Percentiles rank a stretch among this genome's conserved stretches.
These are phyloP conservation scores for Exsudoporus floridanus DNA, from an alignment of 1,284 basidiomycete genomes.

Conservation along the genomic window DNA sequence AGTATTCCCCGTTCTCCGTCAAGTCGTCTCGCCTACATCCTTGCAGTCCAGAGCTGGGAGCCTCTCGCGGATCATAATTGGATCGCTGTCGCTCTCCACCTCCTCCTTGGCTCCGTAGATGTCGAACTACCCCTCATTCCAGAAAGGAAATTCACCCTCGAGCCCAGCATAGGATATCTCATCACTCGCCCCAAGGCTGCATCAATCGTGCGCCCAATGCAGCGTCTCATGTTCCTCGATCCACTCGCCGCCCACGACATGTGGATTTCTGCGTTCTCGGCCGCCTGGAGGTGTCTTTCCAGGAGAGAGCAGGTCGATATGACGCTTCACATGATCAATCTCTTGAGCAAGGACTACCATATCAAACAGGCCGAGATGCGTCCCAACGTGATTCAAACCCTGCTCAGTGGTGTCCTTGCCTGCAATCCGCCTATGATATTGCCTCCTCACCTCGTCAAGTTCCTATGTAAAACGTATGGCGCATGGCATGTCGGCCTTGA, in stretches of 20 bases:
- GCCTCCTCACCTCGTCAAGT: conserved; percentile 95
- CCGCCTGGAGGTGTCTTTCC: conserved; percentile 86
- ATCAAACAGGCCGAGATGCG: conserved; percentile 85
- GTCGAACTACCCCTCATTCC: conserved; percentile 49
- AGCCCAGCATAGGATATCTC: conserved; percentile 35
- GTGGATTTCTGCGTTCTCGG: conserved; percentile 90
- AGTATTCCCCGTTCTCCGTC: conserved; percentile 85
- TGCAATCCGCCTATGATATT: conserved; percentile 87
- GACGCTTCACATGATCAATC: conserved; percentile 86
- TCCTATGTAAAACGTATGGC: conserved; percentile 93
- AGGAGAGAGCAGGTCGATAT: conserved; percentile 88
- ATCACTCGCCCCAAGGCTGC: conserved; percentile 52
- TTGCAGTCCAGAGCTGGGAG: conserved; percentile 97
- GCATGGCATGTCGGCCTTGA: conserved; percentile 94
- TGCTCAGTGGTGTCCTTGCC: conserved; percentile 81
- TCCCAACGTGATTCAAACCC: conserved; percentile 94
- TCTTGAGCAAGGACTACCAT: conserved; percentile 94
- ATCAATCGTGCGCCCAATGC: conserved; percentile 72
- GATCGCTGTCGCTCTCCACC: conserved; percentile 90
- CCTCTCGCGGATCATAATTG: conserved; percentile 91
- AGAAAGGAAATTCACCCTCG: conserved; percentile 35
- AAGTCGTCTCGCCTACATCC: conserved; percentile 85
- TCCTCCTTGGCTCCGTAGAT: conserved; percentile 85
- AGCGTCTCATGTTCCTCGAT: conserved; percentile 84
- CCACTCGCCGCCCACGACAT: conserved; percentile 75